Base-by-base conservation (phyloP, 192 early-diverging fungal species). In the Backusella tarrabulga region DNA sequence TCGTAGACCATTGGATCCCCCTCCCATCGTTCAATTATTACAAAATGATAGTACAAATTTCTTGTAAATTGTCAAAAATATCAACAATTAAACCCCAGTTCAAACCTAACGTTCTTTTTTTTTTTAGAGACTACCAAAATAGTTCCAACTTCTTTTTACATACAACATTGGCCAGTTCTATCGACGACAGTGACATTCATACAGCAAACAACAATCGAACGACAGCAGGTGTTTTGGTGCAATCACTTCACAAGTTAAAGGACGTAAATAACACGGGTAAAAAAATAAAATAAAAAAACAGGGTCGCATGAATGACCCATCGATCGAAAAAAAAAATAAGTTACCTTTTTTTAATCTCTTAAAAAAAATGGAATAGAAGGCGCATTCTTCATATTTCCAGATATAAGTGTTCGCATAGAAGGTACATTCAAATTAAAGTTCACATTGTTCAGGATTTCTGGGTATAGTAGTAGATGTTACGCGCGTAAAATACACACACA, bases 71-170 rank as follows among this genome's bases (percentile, higher is more conserved):
- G n/a, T 46, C 56, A 26, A 60, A 60, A 36, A 66, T 26, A 78
- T 0, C 46, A 50, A 44, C 42, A 50, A 67, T 41, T 9, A 19
- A 66, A 52, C 67, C 21, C 1, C 35, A 34, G 3, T 36, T 11
- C 7, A 50, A 50, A 0, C 19, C 46, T 50, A 19, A 50, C 6
- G 0, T n/a, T 19, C 6, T 6, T 19, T 50, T 44, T 44, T 23
- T 50, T 44, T 29, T 6, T 71, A 76, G 73, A 17, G 70, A 74
- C 32, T 84, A 84, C 72, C 79, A 88, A 34, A 90, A 92, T 68
- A 95, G 95, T 79, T 93, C 97, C 12, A 95, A 94, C 82, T 94
- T 95, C 76, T 98, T 97, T 82, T 94, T 97, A 94, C 97, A 95
- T 85, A 94, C 94, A 19, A 95, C 94, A 41, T 86, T 98, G 26